A percentile compares a stretch with the other conserved stretches of the same genome.
Evolutionary conservation across 2,329 filamentous ascomycete genomes (phyloP).

Genomic region (Diaporthe citriasiana): DNA sequence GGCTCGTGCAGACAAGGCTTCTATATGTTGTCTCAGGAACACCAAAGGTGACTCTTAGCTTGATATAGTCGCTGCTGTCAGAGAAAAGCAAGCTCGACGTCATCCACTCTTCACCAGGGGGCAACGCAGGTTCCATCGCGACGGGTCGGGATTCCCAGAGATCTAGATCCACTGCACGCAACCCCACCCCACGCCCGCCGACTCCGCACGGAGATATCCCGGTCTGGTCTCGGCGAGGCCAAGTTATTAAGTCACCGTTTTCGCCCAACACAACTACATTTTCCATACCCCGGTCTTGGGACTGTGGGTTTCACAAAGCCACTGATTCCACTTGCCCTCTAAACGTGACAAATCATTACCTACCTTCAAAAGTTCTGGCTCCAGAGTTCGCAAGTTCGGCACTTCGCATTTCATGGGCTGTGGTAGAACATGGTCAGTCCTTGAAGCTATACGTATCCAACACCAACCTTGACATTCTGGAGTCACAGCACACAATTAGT

Average conservation of each 20-base stretch:
- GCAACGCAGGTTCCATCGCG: constrained; percentile 3
- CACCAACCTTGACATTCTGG: not conserved
- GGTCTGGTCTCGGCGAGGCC: constrained; percentile 22
- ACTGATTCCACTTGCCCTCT: not conserved
- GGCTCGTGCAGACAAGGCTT: not conserved
- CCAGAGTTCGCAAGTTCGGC: not conserved
- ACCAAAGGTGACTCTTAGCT: not conserved
- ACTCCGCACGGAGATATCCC: constrained; percentile 34
- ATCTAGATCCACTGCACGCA: constrained; percentile 10
- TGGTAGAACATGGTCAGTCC: not conserved
- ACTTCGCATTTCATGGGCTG: not conserved
- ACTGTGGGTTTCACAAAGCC: not conserved
- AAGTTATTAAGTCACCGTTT: not conserved
- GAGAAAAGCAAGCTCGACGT: constrained; percentile 23
- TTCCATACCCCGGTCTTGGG: not conserved
- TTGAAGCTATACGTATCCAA: too few species aligned
- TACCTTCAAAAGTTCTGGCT: not conserved
- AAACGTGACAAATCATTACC: constrained; percentile 24
- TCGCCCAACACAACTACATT: not conserved
- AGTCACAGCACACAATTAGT: not conserved
- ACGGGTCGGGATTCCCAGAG: constrained; percentile 22
- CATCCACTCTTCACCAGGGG: constrained; percentile 14
- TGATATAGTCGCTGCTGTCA: constrained; percentile 18
- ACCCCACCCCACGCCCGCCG: constrained; percentile 8
- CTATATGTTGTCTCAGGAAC: not conserved